Percentiles rank a stretch among this genome's conserved stretches.
phyloP scores from a whole-genome alignment of 2,329 filamentous ascomycete species.

The Colletotrichum sp. region DNA sequence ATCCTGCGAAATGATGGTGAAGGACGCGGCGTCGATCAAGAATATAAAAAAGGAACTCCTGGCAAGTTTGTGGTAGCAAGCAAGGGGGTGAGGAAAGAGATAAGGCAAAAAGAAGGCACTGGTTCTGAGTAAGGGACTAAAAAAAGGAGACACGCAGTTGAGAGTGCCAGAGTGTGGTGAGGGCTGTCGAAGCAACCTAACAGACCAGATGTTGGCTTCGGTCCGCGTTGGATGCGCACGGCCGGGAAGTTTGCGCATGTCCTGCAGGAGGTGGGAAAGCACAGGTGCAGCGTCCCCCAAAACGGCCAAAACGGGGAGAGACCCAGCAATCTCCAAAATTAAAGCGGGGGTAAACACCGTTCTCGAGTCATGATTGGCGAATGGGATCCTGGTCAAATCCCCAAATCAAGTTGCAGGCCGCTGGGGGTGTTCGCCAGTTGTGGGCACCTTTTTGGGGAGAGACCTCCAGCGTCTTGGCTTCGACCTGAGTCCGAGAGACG shows the following conservation, averaged over 20 bases:
- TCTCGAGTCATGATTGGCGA: background rate
- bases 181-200: constrained; percentile 10
- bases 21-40: background rate
- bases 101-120: constrained; percentile 1
- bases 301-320: background rate
- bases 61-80: background rate
- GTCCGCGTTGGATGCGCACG: constrained; percentile 9
- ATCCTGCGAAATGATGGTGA: background rate
- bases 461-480: background rate
- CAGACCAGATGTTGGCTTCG: constrained; percentile 15
- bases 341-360: background rate
- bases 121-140: background rate
- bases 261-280: constrained; percentile 15
- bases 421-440: background rate
- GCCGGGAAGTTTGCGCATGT: constrained; percentile 19
- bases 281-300: background rate
- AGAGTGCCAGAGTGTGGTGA: background rate
- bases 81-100: background rate
- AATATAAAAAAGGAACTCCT: constrained; percentile 9
- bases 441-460: background rate
- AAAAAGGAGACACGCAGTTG: background rate
- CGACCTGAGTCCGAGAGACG: background rate
- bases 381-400: background rate
- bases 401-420: background rate
- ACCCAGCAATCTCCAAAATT: background rate